phyloP scores from a whole-genome alignment of 2,329 filamentous ascomycete species.

The Chrysoporthe deuterocubensis region DNA sequence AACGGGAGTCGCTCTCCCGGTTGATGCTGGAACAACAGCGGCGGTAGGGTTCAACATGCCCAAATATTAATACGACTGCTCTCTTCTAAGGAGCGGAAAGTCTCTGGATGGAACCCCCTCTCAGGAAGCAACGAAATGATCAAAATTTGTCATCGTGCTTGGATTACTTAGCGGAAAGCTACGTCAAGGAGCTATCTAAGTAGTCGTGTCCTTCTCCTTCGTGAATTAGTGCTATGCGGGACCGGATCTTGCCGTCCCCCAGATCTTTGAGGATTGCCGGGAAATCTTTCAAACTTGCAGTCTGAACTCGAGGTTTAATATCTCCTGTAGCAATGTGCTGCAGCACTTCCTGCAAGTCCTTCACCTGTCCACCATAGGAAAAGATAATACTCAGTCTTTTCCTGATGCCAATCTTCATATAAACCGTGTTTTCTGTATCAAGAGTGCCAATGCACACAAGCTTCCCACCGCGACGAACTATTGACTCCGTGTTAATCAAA shows the following conservation, averaged over 20 bases:
- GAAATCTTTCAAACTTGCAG: slow-evolving; percentile 39
- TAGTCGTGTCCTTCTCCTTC: slow-evolving; percentile 3
- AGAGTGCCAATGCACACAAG: slow-evolving; percentile 46
- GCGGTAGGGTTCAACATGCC: neutral
- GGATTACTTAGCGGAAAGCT: too few relatives aligned
- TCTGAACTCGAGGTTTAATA: slow-evolving; percentile 41
- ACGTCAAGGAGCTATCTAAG: too few relatives aligned
- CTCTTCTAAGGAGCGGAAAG: neutral
- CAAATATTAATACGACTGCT: neutral
- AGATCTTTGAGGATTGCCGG: slow-evolving; percentile 40
- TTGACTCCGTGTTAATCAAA: slow-evolving; percentile 22
- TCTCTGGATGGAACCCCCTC: too few relatives aligned
- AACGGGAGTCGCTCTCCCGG: slow-evolving; percentile 45
- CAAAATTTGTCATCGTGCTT: too few relatives aligned
- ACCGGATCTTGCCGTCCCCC: slow-evolving; percentile 41
- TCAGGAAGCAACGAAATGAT: too few relatives aligned
- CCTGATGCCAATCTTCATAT: slow-evolving; percentile 49
- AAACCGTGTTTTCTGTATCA: slow-evolving; percentile 43
- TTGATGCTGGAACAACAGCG: slow-evolving; percentile 48
- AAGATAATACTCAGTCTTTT: slow-evolving; percentile 48
- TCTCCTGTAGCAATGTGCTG: slow-evolving; percentile 40
- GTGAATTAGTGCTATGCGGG: slow-evolving; percentile 32
- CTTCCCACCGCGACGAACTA: slow-evolving; percentile 42
- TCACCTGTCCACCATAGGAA: slow-evolving; percentile 47
- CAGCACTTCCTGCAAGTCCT: slow-evolving; percentile 43